phyloP scores from a whole-genome alignment of 352 stramenopile species.

The Globisporangium perplexum region DNA sequence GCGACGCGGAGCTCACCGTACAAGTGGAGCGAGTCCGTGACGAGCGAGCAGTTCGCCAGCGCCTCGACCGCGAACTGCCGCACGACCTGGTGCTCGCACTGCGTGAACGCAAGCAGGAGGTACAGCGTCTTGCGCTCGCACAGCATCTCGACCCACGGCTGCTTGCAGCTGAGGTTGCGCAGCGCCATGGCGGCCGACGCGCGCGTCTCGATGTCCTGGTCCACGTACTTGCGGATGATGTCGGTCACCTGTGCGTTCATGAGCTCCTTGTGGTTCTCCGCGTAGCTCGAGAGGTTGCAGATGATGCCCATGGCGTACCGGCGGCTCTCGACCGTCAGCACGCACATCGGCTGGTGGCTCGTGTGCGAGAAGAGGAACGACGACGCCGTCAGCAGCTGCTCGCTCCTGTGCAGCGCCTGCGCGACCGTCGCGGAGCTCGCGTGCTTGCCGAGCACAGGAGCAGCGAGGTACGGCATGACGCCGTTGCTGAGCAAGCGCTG shows the following conservation, averaged over 20 bases:
- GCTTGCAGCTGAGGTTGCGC: conserved; percentile 62
- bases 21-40: conserved; percentile 67
- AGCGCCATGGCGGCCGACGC: conserved; percentile 68
- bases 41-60: conserved; percentile 69
- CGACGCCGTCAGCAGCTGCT: conserved; percentile 9
- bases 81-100: conserved; percentile 44
- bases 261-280: conserved; percentile 77
- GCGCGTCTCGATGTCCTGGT: conserved; percentile 59
- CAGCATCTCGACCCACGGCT: conserved; percentile 77
- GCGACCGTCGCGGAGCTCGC: background rate
- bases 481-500: conserved; percentile 64
- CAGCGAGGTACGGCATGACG: conserved; percentile 59
- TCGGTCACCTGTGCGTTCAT: conserved; percentile 68
- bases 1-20: conserved; percentile 63
- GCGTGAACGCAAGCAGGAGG: conserved; percentile 51
- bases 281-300: conserved; percentile 70
- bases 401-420: background rate
- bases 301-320: conserved; percentile 61
- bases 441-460: conserved; percentile 33
- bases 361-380: conserved; percentile 11
- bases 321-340: conserved; percentile 37
- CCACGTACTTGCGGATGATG: conserved; percentile 65
- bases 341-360: conserved; percentile 2
- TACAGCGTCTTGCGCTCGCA: conserved; percentile 65
- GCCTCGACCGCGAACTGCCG: conserved; percentile 61